These are phyloP conservation scores for Anthracocystis setariae DNA, from an alignment of 1,284 basidiomycete species.

Conservation along the genomic window DNA sequence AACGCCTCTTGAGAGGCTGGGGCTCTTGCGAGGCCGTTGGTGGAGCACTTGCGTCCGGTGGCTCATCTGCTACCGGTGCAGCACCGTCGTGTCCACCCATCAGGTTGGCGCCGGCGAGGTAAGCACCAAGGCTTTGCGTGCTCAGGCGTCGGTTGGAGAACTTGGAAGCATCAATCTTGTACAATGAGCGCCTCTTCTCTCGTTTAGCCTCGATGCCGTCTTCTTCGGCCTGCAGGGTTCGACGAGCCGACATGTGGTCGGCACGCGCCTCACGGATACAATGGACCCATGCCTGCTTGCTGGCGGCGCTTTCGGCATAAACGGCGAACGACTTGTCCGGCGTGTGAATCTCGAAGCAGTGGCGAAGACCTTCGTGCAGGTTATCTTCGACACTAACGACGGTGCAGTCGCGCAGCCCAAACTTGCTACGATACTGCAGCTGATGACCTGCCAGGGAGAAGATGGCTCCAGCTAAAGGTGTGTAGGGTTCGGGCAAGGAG, in stretches of 20 bases:
- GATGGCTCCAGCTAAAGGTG: slow-evolving; percentile 44
- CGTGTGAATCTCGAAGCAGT: slow-evolving; percentile 65
- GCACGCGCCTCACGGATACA: slow-evolving; percentile 62
- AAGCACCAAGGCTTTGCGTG: slow-evolving; percentile 51
- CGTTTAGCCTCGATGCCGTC: slow-evolving; percentile 59
- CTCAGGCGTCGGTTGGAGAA: slow-evolving; percentile 28
- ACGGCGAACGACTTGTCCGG: slow-evolving; percentile 66
- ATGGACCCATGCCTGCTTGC: slow-evolving; percentile 58
- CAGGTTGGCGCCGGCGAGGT: slow-evolving; percentile 31
- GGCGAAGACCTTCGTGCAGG: slow-evolving; percentile 35
- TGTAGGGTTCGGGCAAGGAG: slow-evolving; percentile 36
- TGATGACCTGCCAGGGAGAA: slow-evolving; percentile 50
- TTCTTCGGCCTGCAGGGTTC: slow-evolving; percentile 59
- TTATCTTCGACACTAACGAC: slow-evolving; percentile 61
- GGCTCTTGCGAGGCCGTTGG: slow-evolving; percentile 17
- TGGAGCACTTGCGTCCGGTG: slow-evolving; percentile 9
- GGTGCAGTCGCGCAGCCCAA: slow-evolving; percentile 61
- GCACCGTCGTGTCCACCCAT: slow-evolving; percentile 27
- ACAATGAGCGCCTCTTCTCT: slow-evolving; percentile 37
- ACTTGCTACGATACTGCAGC: slow-evolving; percentile 62
- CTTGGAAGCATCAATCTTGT: slow-evolving; percentile 37
- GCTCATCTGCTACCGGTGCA: slow-evolving; percentile 10
- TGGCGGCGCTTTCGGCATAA: slow-evolving; percentile 54
- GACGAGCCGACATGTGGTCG: slow-evolving; percentile 57
- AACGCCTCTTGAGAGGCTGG: slow-evolving; percentile 14